Base-by-base conservation (phyloP, 192 early-diverging fungal species). In the Rhizophagus sp. region DNA sequence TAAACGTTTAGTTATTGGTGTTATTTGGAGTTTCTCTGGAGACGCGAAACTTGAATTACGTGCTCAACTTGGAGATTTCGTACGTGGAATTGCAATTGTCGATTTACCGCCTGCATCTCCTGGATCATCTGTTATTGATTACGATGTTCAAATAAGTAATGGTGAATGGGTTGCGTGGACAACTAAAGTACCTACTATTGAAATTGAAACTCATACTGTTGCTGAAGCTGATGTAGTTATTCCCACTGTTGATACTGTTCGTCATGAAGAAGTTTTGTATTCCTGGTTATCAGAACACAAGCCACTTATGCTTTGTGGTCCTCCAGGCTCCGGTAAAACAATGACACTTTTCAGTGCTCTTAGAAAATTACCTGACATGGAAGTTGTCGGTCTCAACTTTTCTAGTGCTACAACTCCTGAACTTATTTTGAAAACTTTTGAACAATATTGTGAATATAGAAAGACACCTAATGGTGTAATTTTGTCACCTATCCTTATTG, bases 311-410 rank as follows among this genome's bases (percentile, higher is more conserved):
- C 88, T 99, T 39, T 99, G 99, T 84, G 99, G 99, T 65, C 98
- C 99, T 77, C 99, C 99, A 9, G 99, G 99, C 39, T 97, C 96
- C 33, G 98, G 97, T 82, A 99, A 99, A 88, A 99, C 97, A 49
- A 99, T 99, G 99, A 99, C 99, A 4, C 84, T 99, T 49, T 95
- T 99, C 84, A 93, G 96, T 74, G 97, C 97, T 2, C 87, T 99
- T 69, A 94, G 99, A 27, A 96, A 95, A 80, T 84, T 98, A 44
- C 92, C 96, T 7, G 96, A 97, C 74, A 93, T 98, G 89, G 97
- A 99, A 83, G 97, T 99, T 3, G 96, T 96, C 2, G 96, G 95
- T 80, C 94, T 99, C 70, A 99, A 99, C 84, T 99, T 99, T 83
- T 99, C 98, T 25, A 96, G 96, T 82, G 98, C 97, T 8, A 98